These are phyloP conservation scores for Sporothrix humicola DNA, from an alignment of 2,329 filamentous ascomycete species.

Conservation along the genomic window DNA sequence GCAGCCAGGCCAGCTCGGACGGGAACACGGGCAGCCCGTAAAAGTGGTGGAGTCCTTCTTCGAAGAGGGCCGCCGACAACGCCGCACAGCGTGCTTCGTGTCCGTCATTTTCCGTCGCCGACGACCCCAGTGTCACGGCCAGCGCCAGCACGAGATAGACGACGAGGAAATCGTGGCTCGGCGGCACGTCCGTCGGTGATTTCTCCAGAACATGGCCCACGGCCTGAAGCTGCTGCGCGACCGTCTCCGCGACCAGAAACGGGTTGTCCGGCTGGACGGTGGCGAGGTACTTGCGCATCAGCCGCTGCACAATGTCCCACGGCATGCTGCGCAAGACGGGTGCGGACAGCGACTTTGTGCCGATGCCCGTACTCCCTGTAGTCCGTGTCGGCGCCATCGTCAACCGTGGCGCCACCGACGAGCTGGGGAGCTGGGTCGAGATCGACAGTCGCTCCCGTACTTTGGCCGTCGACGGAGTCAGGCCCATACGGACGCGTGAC, in stretches of 20 bases:
- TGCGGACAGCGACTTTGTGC: too few species aligned
- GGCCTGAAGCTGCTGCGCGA: conserved; percentile 42
- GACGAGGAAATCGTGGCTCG: conserved; percentile 44
- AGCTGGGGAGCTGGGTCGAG: not conserved
- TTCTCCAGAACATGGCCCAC: conserved; percentile 17
- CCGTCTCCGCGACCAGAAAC: conserved; percentile 41
- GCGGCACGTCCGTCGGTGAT: too few species aligned
- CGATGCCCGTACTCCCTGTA: conserved; percentile 4
- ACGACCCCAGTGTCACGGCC: conserved; percentile 41
- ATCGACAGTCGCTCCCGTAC: conserved; percentile 23
- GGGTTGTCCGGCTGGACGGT: conserved; percentile 43
- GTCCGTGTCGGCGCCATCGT: not conserved
- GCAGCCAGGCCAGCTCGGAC: conserved; percentile 36
- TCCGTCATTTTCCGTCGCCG: conserved; percentile 39
- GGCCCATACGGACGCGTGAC: conserved; percentile 44
- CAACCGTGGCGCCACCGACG: not conserved
- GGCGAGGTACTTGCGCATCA: conserved; percentile 45
- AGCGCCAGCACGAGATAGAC: conserved; percentile 45
- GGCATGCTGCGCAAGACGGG: conserved; percentile 36
- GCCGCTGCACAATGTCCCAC: conserved; percentile 37
- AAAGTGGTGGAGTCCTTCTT: conserved; percentile 45
- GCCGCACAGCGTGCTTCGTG: conserved; percentile 44
- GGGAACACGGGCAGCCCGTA: conserved; percentile 42
- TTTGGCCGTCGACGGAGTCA: conserved; percentile 42
- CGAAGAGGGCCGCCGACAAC: conserved; percentile 44